Base-by-base conservation (phyloP, 2,329 filamentous ascomycete species). In the Cercospora zeina region DNA sequence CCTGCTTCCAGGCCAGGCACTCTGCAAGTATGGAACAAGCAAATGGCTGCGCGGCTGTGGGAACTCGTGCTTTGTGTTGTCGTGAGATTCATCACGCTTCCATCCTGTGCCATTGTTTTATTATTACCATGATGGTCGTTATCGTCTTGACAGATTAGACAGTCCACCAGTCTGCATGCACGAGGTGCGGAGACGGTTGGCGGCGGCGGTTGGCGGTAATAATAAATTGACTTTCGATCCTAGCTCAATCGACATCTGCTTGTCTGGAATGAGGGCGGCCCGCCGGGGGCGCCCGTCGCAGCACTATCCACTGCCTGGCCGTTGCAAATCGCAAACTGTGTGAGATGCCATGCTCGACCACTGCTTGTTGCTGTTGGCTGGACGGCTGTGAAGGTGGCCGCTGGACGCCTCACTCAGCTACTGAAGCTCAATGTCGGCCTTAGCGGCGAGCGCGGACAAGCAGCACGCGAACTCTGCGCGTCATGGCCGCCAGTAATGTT, bases 401-500 rank as follows among this genome's bases (percentile, higher is more conserved):
- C 47, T n/a, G 47, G 24, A 30, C 30, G 47, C 47, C 11, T 51
- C 14, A 51, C 19, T n/a, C n/a, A n/a, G n/a, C n/a, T n/a, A n/a
- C 24, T 21, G 56, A 30, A 33, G 42, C 56, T 58, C 56, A 49
- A 58, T 58, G 56, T 58, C 56, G 56, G 56, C 42, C 31, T 50
- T 58, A 58, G 55, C 39, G 39, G 39, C 39, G 39, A 45, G 39
- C 30, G 31, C 42, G 14, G 24, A 30, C 24, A 27, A 27, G 24
- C 24, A 21, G 24, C 47, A 58, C 56, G 27, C 39, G 27, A 50
- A 58, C 56, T 51, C 55, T 62, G 61, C 53, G 53, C 57, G 63
- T 57, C 16, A 72, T 71, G 70, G 70, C 65, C 63, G 70, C 65
- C 63, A 64, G 65, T 33, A 57, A 69, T 64, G 64, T 55, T 51